phyloP scores from a whole-genome alignment of 1,139 yeast species.

The Ashbya aceris region DNA sequence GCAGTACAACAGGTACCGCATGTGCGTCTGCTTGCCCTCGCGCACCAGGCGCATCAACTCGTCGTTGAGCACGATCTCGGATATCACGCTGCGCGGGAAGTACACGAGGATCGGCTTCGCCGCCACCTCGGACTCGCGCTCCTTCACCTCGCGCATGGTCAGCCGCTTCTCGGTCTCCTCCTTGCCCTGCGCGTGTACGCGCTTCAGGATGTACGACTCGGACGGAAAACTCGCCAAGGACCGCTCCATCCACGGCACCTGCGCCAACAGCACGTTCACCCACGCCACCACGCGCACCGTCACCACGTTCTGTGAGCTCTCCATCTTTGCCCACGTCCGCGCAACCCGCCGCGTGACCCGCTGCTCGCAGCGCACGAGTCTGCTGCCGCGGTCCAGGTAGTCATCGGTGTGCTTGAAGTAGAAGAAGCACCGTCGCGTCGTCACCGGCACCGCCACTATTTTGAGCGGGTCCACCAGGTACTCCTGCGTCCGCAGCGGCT shows the following conservation, averaged over 20 bases:
- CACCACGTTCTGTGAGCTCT: slow-evolving; percentile 34
- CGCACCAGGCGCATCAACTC: slow-evolving; percentile 29
- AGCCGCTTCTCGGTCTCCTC: slow-evolving; percentile 6
- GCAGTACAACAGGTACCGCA: slow-evolving; percentile 38
- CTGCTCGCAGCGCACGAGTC: slow-evolving; percentile 27
- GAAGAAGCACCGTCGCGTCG: slow-evolving; percentile 45
- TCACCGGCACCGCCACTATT: slow-evolving; percentile 52
- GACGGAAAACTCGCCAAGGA: slow-evolving; percentile 44
- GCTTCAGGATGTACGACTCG: slow-evolving; percentile 24
- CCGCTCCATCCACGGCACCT: slow-evolving; percentile 45
- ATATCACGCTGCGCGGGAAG: slow-evolving; percentile 21
- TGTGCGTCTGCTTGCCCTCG: slow-evolving; percentile 36
- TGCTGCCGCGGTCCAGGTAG: slow-evolving; percentile 28
- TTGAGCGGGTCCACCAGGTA: slow-evolving; percentile 34
- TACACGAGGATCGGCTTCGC: slow-evolving; percentile 27
- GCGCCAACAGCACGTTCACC: slow-evolving; percentile 35
- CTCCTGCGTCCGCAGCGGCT: slow-evolving; percentile 8
- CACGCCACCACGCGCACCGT: slow-evolving; percentile 36
- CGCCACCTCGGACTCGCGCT: slow-evolving; percentile 15
- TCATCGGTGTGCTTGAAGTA: slow-evolving; percentile 48
- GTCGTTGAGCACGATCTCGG: slow-evolving; percentile 16
- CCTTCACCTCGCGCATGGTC: slow-evolving; percentile 11
- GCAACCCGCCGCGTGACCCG: slow-evolving; percentile 41
- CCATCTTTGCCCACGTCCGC: slow-evolving; percentile 39
- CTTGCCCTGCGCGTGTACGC: slow-evolving; percentile 10